Evolutionary conservation across 805 yeast genomes (phyloP).

Genomic region (Sporopachydermia quercuum): DNA sequence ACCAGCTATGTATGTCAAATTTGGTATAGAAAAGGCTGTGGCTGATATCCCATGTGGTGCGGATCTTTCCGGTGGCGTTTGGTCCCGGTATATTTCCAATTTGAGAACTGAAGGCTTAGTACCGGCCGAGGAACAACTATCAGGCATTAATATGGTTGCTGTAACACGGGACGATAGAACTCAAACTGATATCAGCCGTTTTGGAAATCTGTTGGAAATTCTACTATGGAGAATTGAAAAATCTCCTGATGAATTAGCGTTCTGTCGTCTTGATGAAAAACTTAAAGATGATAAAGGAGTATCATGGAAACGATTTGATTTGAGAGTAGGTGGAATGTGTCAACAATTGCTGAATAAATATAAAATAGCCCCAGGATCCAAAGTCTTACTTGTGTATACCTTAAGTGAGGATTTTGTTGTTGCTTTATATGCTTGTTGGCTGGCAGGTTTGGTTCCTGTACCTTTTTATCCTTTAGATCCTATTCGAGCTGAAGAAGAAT

Average conservation of each 20-base stretch:
- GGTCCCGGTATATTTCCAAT: constrained; percentile 67
- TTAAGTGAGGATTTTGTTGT: constrained; percentile 76
- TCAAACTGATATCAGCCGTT: constrained; percentile 58
- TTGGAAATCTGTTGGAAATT: constrained; percentile 54
- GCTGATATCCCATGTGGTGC: constrained; percentile 58
- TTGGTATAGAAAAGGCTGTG: constrained; percentile 49
- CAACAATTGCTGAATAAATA: constrained; percentile 55
- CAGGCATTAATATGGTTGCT: constrained; percentile 68
- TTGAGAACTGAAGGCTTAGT: constrained; percentile 43
- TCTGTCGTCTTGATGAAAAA: constrained; percentile 24
- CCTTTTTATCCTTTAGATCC: constrained; percentile 63
- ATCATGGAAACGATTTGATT: constrained; percentile 76
- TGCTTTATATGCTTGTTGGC: constrained; percentile 74
- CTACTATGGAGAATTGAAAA: constrained; percentile 63
- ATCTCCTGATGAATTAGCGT: constrained; percentile 73
- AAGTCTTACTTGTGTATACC: constrained; percentile 70
- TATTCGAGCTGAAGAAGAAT: constrained; percentile 56
- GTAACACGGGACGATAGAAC: constrained; percentile 68
- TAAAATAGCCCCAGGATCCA: constrained; percentile 48
- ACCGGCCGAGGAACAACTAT: constrained; percentile 59
- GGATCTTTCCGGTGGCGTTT: constrained; percentile 67
- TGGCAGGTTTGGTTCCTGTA: constrained; percentile 65
- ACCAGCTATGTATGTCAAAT: constrained; percentile 69
- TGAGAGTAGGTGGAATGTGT: constrained; percentile 60
- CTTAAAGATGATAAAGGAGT: constrained; percentile 34